Conservation (phyloP, 2,329 filamentous ascomycete genomes). For the Stagonosporopsis chrysanthemi region DNA sequence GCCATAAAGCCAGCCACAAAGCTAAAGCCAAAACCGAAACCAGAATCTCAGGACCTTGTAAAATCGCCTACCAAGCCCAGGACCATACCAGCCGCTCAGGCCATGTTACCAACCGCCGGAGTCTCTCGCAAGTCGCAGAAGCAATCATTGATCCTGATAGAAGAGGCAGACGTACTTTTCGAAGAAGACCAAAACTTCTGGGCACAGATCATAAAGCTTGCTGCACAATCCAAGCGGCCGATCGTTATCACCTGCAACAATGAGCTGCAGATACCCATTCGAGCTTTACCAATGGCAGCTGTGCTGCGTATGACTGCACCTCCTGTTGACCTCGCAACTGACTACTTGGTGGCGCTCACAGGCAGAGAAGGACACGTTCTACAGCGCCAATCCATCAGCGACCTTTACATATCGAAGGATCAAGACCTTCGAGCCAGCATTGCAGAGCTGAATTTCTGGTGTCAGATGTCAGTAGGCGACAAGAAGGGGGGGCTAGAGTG, state of each 20-base stretch:
- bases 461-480: constrained; percentile 92
- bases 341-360: constrained; percentile 82
- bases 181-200: constrained; percentile 97
- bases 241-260: constrained; percentile 97
- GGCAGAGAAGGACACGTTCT: constrained; percentile 90
- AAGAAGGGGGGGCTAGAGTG: constrained; percentile 87
- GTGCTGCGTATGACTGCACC: constrained; percentile 79
- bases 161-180: constrained; percentile 92
- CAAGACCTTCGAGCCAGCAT: constrained; percentile 82
- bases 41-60: constrained; percentile 21
- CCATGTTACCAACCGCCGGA: constrained; percentile 32
- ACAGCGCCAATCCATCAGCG: constrained; percentile 68
- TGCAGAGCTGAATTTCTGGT: constrained; percentile 92
- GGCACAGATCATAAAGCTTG: constrained; percentile 78
- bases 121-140: constrained; percentile 67
- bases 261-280: constrained; percentile 79
- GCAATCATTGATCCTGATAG: constrained; percentile 91
- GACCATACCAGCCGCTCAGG: constrained; percentile 25
- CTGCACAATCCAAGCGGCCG: constrained; percentile 84
- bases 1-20: constrained; percentile 33
- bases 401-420: constrained; percentile 73
- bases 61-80: constrained; percentile 19
- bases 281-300: constrained; percentile 79
- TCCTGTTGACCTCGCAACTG: constrained; percentile 71
- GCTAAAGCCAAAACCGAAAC: constrained; percentile 31